Evolutionary conservation across 805 yeast genomes (phyloP), one percentile per base, ranked within the genome.

Genomic region (Grigorovia humatica): DNA sequence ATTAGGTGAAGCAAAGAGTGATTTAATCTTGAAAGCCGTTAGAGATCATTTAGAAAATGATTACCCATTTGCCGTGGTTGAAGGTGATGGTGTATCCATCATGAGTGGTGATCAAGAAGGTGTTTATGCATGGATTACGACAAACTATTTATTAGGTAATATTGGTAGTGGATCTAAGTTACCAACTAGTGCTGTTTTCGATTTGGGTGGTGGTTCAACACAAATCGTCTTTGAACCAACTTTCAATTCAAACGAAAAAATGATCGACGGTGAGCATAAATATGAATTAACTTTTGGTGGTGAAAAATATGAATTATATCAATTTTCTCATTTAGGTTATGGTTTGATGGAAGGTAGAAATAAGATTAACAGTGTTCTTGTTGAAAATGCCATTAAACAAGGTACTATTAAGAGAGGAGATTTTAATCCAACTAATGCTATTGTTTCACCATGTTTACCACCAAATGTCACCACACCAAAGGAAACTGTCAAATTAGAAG

Each of bases 61-160:
- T 57, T 93, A 81, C 68, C 99, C 99, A 51, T 93, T 93, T 74
- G 85, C 96, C 2, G 88, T 93, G 48, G 95, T 90, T 48, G 81
- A 77, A 11, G 88, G 82, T 48, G 86, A 88, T 53, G 98, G 97
- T 56, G 76, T 93, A 54, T 76, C 90, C 11, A 87, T 93, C 63
- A 91, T 93, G 98, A 89, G 85, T 54, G 99, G 99, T 58, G 83
- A 82, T 54, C 96, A 91, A 60, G 99, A 95, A 74, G 99, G 99
- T 68, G 97, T 93, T 9, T 93, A 81, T 65, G 99, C 99, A 1
- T 93, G 99, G 99, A 85, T 93, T 68, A 93, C 99, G 29, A 83
- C 96, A 48, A 93, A 93, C 72, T 93, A 83, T 68, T 73, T 93
- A 57, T 76, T 91, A 59, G 98, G 97, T 44, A 93, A 91, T 72